Conservation (phyloP, 768 basidiomycete species). For the Tricholoma bakamatsutake region DNA sequence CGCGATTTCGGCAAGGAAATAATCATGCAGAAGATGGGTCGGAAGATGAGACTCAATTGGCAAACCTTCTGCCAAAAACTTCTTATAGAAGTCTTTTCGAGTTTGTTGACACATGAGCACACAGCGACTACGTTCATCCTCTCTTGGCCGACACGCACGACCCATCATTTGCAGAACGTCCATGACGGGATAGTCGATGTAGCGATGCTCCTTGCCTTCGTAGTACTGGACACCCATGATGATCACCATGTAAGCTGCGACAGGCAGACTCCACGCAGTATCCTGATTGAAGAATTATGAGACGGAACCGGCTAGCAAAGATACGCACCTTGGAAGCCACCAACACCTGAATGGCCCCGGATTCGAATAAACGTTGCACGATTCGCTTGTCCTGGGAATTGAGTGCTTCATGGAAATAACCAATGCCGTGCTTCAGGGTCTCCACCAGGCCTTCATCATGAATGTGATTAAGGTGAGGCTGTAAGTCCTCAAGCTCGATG, state of each 20-base stretch:
- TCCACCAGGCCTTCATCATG: slow-evolving; percentile 71
- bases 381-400: slow-evolving; percentile 90
- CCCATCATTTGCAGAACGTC: slow-evolving; percentile 99
- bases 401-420: slow-evolving; percentile 93
- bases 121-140: slow-evolving; percentile 88
- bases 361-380: slow-evolving; percentile 86
- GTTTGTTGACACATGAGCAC: slow-evolving; percentile 98
- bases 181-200: slow-evolving; percentile 97
- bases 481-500: slow-evolving; percentile 74
- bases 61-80: slow-evolving; percentile 94
- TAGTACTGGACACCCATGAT: slow-evolving; percentile 99
- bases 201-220: slow-evolving; percentile 97
- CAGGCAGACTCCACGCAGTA: slow-evolving; percentile 92
- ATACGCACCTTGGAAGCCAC: slow-evolving; percentile 80
- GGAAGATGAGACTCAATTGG: slow-evolving; percentile 95
- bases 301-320: background rate
- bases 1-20: slow-evolving; percentile 97
- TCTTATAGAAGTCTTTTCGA: slow-evolving; percentile 98
- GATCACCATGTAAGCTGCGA: slow-evolving; percentile 95
- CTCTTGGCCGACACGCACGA: slow-evolving; percentile 84
- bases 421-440: slow-evolving; percentile 84
- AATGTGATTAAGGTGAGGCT: slow-evolving; percentile 84
- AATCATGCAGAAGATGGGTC: slow-evolving; percentile 88
- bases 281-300: slow-evolving; percentile 44
- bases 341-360: slow-evolving; percentile 91